Evolutionary conservation across 2,329 filamentous ascomycete genomes (phyloP).

Genomic region (Neurospora sp.): DNA sequence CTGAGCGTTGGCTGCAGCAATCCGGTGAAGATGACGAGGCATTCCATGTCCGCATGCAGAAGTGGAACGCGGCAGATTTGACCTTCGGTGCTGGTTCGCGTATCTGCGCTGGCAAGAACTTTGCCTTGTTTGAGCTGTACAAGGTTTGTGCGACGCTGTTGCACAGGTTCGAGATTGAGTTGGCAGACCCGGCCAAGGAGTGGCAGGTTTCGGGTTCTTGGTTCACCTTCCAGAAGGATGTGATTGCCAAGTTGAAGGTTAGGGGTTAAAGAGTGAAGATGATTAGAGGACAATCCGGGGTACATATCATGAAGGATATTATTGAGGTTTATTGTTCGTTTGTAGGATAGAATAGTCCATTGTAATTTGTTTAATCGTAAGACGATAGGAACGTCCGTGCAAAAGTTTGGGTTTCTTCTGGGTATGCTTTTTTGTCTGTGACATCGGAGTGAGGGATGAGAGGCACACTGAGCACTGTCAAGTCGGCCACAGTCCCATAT

Average conservation of each 20-base stretch:
- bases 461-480: not conserved
- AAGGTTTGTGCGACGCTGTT: slow-evolving; percentile 35
- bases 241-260: not conserved
- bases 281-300: not conserved
- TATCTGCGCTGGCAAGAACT: slow-evolving; percentile 25
- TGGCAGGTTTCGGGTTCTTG: slow-evolving; percentile 8
- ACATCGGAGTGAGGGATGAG: not conserved
- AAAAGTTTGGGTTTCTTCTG: not conserved
- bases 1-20: slow-evolving; percentile 35
- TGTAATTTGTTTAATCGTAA: not conserved
- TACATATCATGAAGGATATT: not conserved
- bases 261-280: not conserved
- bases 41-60: slow-evolving; percentile 19
- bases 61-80: slow-evolving; percentile 27
- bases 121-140: slow-evolving; percentile 25
- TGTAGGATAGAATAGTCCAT: not conserved
- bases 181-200: slow-evolving; percentile 8
- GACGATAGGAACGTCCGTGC: not conserved
- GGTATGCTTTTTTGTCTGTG: not conserved
- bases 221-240: slow-evolving; percentile 9
- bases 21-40: slow-evolving; percentile 9
- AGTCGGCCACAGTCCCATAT: not conserved
- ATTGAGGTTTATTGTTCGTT: not conserved
- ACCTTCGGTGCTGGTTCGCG: slow-evolving; percentile 25
- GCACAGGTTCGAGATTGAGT: slow-evolving; percentile 22